Percentiles rank a stretch among this genome's conserved stretches.
Evolutionary conservation across 192 early-diverging fungal genomes (phyloP).

Genomic region (Radiomyces spectabilis): DNA sequence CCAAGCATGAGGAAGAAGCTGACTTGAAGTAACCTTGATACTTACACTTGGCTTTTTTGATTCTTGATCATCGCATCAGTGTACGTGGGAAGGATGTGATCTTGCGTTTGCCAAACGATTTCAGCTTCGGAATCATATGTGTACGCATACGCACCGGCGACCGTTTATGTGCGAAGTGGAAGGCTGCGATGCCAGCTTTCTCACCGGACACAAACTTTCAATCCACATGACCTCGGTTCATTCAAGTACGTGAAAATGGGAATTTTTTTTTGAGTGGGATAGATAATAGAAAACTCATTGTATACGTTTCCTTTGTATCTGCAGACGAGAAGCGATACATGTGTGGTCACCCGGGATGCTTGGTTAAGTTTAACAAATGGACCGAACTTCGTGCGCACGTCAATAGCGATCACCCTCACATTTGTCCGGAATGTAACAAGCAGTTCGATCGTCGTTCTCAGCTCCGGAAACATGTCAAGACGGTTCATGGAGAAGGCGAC

Average conservation of each 20-base stretch:
- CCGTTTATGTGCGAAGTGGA: constrained; percentile 28
- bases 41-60: not conserved
- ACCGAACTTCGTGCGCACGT: constrained; percentile 4
- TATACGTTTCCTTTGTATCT: not conserved
- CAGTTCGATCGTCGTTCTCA: constrained; percentile 1
- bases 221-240: constrained; percentile 25
- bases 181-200: constrained; percentile 31
- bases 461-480: constrained; percentile 24
- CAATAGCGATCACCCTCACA: not conserved
- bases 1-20: too few species aligned
- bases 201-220: constrained; percentile 24
- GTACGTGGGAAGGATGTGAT: constrained; percentile 30
- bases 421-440: not conserved
- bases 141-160: constrained; percentile 30
- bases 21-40: too few species aligned
- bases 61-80: constrained; percentile 3
- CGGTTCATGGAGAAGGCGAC: constrained; percentile 6
- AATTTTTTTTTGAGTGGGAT: too few species aligned
- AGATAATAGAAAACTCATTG: not conserved
- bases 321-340: constrained; percentile 25
- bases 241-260: constrained; percentile 15
- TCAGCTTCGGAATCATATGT: constrained; percentile 33
- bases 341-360: constrained; percentile 29
- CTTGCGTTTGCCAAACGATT: constrained; percentile 26
- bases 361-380: constrained; percentile 25